These are phyloP conservation scores for Phytophthora lateralis DNA, from an alignment of 352 stramenopile species.

Conservation along the genomic window DNA sequence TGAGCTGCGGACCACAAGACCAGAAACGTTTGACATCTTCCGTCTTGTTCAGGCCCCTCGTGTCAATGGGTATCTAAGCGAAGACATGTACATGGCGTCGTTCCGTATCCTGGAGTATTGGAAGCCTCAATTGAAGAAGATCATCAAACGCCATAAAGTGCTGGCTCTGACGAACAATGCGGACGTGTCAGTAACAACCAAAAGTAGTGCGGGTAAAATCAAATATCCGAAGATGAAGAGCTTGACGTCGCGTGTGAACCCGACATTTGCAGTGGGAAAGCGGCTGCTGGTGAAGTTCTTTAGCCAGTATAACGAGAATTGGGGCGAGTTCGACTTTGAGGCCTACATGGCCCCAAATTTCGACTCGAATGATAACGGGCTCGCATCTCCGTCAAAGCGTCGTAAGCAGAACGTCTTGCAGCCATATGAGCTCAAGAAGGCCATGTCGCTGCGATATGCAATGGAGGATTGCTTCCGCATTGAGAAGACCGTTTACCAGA, in stretches of 20 bases:
- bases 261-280: constrained; percentile 71
- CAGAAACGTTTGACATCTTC: constrained; percentile 73
- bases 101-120: constrained; percentile 69
- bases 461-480: constrained; percentile 84
- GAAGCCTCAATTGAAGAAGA: constrained; percentile 57
- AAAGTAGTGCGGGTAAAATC: constrained; percentile 22
- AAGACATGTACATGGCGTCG: constrained; percentile 64
- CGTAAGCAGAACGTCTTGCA: constrained; percentile 48
- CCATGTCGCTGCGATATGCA: constrained; percentile 64
- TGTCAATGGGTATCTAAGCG: constrained; percentile 59
- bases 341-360: constrained; percentile 69
- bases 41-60: constrained; percentile 64
- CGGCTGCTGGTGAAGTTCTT: constrained; percentile 81
- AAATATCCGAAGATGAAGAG: constrained; percentile 55
- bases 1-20: constrained; percentile 43
- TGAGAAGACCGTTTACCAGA: constrained; percentile 60
- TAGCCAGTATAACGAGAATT: constrained; percentile 84
- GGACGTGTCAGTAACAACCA: neutral
- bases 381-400: constrained; percentile 40
- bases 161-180: constrained; percentile 17
- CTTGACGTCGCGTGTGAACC: constrained; percentile 80
- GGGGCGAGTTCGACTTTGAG: constrained; percentile 79
- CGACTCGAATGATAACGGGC: constrained; percentile 14
- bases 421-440: constrained; percentile 55
- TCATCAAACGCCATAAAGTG: constrained; percentile 61